phyloP scores from a whole-genome alignment of 371 early-diverging fungal species.

The Mortierella sp. region DNA sequence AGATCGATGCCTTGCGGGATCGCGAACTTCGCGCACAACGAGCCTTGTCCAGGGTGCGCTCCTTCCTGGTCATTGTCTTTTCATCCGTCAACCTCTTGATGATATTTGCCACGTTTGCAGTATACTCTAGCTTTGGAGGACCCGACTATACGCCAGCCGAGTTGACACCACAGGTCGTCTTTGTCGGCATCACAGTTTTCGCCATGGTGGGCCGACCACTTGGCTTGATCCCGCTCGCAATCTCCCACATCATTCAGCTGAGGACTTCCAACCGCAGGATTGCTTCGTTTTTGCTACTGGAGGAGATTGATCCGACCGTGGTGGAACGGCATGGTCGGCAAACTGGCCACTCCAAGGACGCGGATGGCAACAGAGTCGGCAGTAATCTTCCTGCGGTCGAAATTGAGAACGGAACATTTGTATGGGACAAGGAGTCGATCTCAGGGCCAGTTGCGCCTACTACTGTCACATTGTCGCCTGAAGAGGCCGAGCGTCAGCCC shows the following conservation, averaged over 20 bases:
- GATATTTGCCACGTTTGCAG: constrained; percentile 84
- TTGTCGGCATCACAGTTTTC: constrained; percentile 94
- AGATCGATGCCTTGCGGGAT: constrained; percentile 29
- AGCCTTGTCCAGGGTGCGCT: constrained; percentile 25
- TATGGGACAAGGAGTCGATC: constrained; percentile 61
- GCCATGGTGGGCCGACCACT: constrained; percentile 92
- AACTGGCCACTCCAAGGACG: background rate
- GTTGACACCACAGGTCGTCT: constrained; percentile 82
- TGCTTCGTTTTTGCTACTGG: constrained; percentile 77
- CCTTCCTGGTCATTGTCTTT: constrained; percentile 53
- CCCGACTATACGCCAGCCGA: constrained; percentile 59
- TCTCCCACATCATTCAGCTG: constrained; percentile 78
- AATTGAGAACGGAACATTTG: constrained; percentile 65
- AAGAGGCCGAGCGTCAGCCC: constrained; percentile 30
- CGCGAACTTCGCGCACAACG: constrained; percentile 79
- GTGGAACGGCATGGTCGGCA: constrained; percentile 54
- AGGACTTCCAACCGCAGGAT: constrained; percentile 85
- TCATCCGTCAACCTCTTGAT: constrained; percentile 83
- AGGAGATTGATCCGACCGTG: constrained; percentile 81
- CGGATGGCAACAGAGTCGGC: constrained; percentile 25
- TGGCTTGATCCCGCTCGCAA: constrained; percentile 75
- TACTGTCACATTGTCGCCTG: background rate
- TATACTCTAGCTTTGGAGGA: constrained; percentile 73
- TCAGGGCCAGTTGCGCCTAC: constrained; percentile 18
- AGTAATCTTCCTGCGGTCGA: constrained; percentile 20